These are phyloP conservation scores for Diaporthe citri DNA, from an alignment of 2,329 filamentous ascomycete species.

Conservation along the genomic window DNA sequence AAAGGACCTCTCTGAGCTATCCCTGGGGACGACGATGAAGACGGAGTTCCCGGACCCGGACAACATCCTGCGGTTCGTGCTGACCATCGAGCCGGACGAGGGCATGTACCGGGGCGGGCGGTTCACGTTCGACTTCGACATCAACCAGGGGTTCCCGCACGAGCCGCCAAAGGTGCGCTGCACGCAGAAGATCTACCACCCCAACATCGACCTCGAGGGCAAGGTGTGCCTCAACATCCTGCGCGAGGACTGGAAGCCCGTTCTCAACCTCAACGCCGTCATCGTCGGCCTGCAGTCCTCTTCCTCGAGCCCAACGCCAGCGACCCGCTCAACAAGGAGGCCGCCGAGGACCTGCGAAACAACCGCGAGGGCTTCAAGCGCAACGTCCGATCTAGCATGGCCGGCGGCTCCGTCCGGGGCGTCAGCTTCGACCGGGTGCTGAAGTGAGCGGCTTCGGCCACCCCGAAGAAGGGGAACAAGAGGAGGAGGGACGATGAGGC, in stretches of 20 bases:
- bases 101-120: conserved; percentile 87
- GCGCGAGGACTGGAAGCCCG: conserved; percentile 98
- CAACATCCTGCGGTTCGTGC: conserved; percentile 86
- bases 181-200: conserved; percentile 98
- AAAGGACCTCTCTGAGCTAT: conserved; percentile 89
- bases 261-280: conserved; percentile 95
- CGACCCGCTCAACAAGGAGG: conserved; percentile 98
- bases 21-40: conserved; percentile 83
- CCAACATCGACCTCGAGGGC: conserved; percentile 97
- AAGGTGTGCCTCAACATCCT: conserved; percentile 99
- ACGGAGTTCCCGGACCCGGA: conserved; percentile 85
- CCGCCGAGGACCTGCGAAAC: conserved; percentile 88
- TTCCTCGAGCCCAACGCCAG: conserved; percentile 98
- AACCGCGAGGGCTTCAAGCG: conserved; percentile 92
- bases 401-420: conserved; percentile 80
- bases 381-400: conserved; percentile 88
- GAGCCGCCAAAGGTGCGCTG: conserved; percentile 98
- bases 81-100: conserved; percentile 88
- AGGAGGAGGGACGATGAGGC: background rate
- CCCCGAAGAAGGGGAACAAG: background rate
- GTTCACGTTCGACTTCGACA: conserved; percentile 92
- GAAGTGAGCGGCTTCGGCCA: conserved; percentile 59
- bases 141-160: conserved; percentile 96
- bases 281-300: conserved; percentile 94
- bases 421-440: conserved; percentile 83